Base-by-base conservation (phyloP, 2,329 filamentous ascomycete species). In the Peltaster fructicola region DNA sequence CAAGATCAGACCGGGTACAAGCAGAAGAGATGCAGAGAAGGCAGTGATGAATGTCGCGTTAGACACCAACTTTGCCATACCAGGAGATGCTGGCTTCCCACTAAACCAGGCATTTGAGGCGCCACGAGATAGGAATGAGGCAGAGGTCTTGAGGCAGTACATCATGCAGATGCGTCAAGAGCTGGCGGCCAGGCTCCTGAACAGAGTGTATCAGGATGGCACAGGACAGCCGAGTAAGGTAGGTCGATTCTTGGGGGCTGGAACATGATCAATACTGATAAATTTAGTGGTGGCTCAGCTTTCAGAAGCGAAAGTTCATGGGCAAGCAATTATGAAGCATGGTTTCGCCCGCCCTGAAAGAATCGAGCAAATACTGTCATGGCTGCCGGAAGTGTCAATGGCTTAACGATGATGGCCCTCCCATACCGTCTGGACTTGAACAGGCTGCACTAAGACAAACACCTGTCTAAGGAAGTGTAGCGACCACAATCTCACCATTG, bases 271-370 rank as follows among this genome's bases (percentile, higher is more conserved):
- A 23, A 13, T 13, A 13, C 14, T 5, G 14, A 14, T 13, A 4
- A 15, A 15, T 15, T 8, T 15, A 90, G 71, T 95, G 85, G 80
- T 98, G 88, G 88, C 57, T 98, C 51, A 95, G 88, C 63, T 98
- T 93, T 52, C 80, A 79, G 26, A 95, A 95, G 73, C 74, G 88
- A 58, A 93, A 93, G 70, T 98, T 98, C 50, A 95, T 98, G 88
- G 84, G 84, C 52, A 95, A 95, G 70, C 47, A 54, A 25, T 35
- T 53, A 32, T 53, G 39, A 49, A 25, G n/a, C n/a, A n/a, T n/a
- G n/a, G n/a, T n/a, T n/a, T n/a, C n/a, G n/a, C n/a, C n/a, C n/a
- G n/a, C n/a, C n/a, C n/a, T n/a, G n/a, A n/a, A n/a, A n/a, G n/a
- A n/a, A n/a, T n/a, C n/a, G n/a, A n/a, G n/a, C n/a, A n/a, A n/a